A percentile compares a stretch with the other conserved stretches of the same genome.
Conservation (phyloP, 352 stramenopile species). For the Phytophthora palmivora region DNA sequence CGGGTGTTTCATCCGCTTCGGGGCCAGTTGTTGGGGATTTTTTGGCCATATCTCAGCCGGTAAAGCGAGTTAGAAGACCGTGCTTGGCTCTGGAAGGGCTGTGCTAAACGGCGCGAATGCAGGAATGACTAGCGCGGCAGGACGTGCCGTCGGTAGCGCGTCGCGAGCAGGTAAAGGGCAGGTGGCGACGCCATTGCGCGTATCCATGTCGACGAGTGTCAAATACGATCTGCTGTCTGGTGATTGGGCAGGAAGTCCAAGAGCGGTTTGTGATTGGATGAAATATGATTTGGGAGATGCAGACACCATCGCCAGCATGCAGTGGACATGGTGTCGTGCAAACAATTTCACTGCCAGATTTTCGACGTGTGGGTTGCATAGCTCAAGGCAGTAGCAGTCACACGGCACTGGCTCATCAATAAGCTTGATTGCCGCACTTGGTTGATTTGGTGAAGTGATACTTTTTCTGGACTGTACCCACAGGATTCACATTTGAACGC, state of each 20-base stretch:
- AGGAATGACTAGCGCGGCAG: conserved; percentile 21
- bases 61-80: conserved; percentile 11
- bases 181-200: conserved; percentile 29
- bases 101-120: conserved; percentile 17
- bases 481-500: too few relatives aligned
- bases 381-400: conserved; percentile 4
- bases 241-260: conserved; percentile 11
- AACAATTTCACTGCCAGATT: conserved; percentile 15
- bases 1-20: background rate
- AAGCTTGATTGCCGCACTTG: too few relatives aligned
- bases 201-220: conserved; percentile 36
- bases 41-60: conserved; percentile 27
- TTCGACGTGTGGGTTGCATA: conserved; percentile 10
- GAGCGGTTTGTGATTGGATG: conserved; percentile 15
- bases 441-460: too few relatives aligned
- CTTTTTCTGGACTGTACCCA: too few relatives aligned
- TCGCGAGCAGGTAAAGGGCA: conserved; percentile 24
- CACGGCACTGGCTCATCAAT: too few relatives aligned
- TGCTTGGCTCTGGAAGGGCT: conserved; percentile 13
- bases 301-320: conserved; percentile 9
- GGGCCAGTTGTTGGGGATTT: background rate
- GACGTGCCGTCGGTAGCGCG: conserved; percentile 5
- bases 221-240: conserved; percentile 20
- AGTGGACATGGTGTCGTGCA: conserved; percentile 15
- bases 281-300: conserved; percentile 17